Conservation (phyloP, 345 rosid species). For the Eucalyptus viminalis region DNA sequence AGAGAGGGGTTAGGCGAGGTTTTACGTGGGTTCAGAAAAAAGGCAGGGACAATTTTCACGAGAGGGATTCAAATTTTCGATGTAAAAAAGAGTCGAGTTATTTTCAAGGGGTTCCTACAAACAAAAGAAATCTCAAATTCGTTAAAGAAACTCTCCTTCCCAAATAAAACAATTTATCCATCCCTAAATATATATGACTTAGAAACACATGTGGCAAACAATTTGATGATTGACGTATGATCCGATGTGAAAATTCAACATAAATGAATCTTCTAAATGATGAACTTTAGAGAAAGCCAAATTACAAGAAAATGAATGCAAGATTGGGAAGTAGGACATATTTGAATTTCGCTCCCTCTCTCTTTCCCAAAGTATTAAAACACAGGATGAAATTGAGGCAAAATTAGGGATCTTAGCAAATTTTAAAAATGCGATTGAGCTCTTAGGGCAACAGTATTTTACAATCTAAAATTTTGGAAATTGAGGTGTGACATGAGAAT, state of each 20-base stretch:
- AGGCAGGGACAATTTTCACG: rapidly evolving
- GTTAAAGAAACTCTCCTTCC: too few relatives aligned
- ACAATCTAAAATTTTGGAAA: rapidly evolving
- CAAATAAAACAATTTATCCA: too few relatives aligned
- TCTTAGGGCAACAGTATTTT: too few relatives aligned
- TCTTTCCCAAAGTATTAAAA: rapidly evolving
- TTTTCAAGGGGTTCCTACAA: too few relatives aligned
- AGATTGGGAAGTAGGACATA: rapidly evolving
- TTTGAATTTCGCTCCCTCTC: rapidly evolving
- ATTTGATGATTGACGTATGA: rapidly evolving
- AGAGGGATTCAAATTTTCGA: not conserved
- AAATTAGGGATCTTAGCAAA: too few relatives aligned
- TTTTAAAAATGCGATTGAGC: rapidly evolving
- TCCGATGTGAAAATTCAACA: rapidly evolving
- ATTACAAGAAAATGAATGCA: too few relatives aligned
- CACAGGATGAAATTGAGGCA: too few relatives aligned
- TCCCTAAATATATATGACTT: too few relatives aligned
- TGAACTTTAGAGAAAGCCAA: rapidly evolving
- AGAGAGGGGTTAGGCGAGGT: not conserved
- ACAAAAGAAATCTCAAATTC: too few relatives aligned
- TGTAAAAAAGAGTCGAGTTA: not conserved
- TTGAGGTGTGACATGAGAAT: too few relatives aligned
- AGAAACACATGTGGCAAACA: rapidly evolving
- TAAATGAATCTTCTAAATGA: too few relatives aligned
- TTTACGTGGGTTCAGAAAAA: not conserved